Conservation (phyloP, 495 filamentous ascomycete genomes). For the Mytilinidion resinicola region DNA sequence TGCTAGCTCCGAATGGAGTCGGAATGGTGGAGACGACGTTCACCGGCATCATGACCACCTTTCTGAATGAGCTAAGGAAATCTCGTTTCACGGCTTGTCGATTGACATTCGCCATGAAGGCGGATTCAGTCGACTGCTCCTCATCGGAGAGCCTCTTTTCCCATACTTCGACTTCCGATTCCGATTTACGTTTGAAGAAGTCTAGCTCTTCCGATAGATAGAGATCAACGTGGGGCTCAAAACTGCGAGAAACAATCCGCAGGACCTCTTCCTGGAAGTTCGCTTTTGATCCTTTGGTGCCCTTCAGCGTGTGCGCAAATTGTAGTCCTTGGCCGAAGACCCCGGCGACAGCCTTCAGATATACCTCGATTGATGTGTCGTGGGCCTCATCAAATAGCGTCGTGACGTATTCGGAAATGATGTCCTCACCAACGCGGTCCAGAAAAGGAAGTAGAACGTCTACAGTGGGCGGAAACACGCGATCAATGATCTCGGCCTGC, state of each 20-base stretch:
- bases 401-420: conserved; percentile 80
- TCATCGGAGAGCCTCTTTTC: conserved; percentile 86
- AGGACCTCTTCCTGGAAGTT: conserved; percentile 52
- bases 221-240: conserved; percentile 87
- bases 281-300: conserved; percentile 53
- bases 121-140: conserved; percentile 83
- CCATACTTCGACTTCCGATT: conserved; percentile 74
- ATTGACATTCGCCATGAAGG: conserved; percentile 90
- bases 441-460: conserved; percentile 72
- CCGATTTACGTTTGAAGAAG: conserved; percentile 68
- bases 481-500: conserved; percentile 73
- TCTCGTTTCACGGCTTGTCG: conserved; percentile 93
- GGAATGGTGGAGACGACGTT: conserved; percentile 60
- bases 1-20: conserved; percentile 47
- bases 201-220: conserved; percentile 92
- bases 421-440: conserved; percentile 74
- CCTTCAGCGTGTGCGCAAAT: conserved; percentile 61
- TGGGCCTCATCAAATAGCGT: conserved; percentile 87
- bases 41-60: conserved; percentile 98
- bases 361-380: conserved; percentile 63
- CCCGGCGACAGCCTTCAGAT: conserved; percentile 78
- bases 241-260: conserved; percentile 59
- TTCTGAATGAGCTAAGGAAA: conserved; percentile 94
- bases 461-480: conserved; percentile 72
- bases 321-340: conserved; percentile 79